Conservation (phyloP, 805 yeast species). For the Yarrowia sp. region DNA sequence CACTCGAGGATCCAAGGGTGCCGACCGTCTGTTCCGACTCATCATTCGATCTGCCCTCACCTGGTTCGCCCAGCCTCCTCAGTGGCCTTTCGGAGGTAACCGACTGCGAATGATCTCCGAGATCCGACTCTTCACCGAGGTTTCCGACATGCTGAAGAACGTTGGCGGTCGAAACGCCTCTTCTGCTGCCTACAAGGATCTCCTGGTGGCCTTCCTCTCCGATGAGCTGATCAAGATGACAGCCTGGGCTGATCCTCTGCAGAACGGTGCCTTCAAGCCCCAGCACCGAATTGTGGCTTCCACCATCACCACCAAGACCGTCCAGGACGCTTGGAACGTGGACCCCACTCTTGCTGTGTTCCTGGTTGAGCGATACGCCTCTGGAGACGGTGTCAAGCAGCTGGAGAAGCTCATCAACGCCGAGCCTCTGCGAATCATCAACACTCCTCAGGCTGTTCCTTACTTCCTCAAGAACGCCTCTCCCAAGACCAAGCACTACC, state of each 20-base stretch:
- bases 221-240: constrained; percentile 76
- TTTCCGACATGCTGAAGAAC: constrained; percentile 52
- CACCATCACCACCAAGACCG: constrained; percentile 47
- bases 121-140: constrained; percentile 61
- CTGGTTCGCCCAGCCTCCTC: constrained; percentile 73
- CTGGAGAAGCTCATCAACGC: constrained; percentile 57
- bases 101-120: constrained; percentile 74
- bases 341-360: constrained; percentile 78
- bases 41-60: constrained; percentile 72
- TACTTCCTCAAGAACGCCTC: constrained; percentile 54
- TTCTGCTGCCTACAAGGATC: constrained; percentile 50
- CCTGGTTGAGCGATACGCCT: constrained; percentile 64
- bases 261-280: constrained; percentile 47
- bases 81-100: constrained; percentile 88
- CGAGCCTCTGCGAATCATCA: constrained; percentile 66
- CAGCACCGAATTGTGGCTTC: constrained; percentile 32
- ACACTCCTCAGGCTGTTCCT: constrained; percentile 65
- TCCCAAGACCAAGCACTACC: constrained; percentile 43
- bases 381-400: constrained; percentile 51
- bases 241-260: constrained; percentile 78
- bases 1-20: constrained; percentile 57
- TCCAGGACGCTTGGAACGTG: constrained; percentile 65
- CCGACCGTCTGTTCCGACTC: constrained; percentile 55
- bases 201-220: constrained; percentile 69
- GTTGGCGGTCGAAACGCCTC: constrained; percentile 40